These are phyloP conservation scores for Sphaerulina vaccinii DNA, from an alignment of 2,329 filamentous ascomycete species.

Conservation along the genomic window DNA sequence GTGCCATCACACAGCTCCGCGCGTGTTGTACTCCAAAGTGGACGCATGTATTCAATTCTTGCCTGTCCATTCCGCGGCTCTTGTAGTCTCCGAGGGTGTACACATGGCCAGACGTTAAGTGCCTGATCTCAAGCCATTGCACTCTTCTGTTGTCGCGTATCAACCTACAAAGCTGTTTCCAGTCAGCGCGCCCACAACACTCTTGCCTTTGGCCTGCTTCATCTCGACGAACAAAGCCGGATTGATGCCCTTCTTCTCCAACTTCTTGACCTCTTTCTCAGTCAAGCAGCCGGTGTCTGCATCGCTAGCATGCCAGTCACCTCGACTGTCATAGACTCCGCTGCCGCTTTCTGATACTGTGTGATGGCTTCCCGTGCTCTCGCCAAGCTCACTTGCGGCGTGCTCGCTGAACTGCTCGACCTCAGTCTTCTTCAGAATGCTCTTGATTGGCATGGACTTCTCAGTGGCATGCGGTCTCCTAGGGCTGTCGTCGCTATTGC, in stretches of 20 bases:
- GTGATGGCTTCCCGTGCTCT: slow-evolving; percentile 25
- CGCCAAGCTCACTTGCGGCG: slow-evolving; percentile 24
- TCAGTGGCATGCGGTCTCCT: neutral
- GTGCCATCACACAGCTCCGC: no score
- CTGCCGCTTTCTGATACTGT: slow-evolving; percentile 26
- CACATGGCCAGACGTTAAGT: no score
- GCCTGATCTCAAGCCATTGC: no score
- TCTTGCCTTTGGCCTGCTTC: slow-evolving; percentile 44
- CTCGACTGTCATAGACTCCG: slow-evolving; percentile 11
- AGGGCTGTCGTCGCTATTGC: neutral
- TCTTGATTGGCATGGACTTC: slow-evolving; percentile 13
- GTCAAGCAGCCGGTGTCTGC: slow-evolving; percentile 41
- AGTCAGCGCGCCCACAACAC: slow-evolving; percentile 29
- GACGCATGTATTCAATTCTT: no score
- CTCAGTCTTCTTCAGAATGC: slow-evolving; percentile 20
- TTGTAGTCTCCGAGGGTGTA: no score
- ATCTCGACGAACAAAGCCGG: slow-evolving; percentile 49
- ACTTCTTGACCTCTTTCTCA: slow-evolving; percentile 44
- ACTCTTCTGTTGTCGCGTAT: no score
- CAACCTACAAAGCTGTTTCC: slow-evolving; percentile 27
- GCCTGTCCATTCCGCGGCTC: no score
- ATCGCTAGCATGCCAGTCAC: slow-evolving; percentile 43
- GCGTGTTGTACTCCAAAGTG: no score
- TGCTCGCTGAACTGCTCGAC: slow-evolving; percentile 35
- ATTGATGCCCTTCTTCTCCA: slow-evolving; percentile 50